These are phyloP conservation scores for Populus davidiana DNA, from an alignment of 345 rosid species.

Conservation along the genomic window DNA sequence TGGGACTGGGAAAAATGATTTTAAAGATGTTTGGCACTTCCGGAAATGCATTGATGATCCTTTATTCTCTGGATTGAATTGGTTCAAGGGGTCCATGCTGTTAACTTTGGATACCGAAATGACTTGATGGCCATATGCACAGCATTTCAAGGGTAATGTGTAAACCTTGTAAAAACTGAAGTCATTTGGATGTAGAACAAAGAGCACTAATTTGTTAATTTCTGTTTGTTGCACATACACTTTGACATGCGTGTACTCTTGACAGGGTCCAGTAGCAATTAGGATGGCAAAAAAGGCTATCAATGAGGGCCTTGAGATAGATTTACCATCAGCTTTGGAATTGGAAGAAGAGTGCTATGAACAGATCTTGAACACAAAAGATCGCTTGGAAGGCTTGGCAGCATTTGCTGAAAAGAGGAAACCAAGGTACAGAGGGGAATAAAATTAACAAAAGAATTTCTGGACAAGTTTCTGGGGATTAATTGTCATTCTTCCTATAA, in stretches of 20 bases:
- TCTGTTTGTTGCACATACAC: not conserved
- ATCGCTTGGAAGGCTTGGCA: conserved; percentile 84
- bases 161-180: not conserved
- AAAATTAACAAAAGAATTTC: conserved; percentile 8
- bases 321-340: conserved; percentile 53
- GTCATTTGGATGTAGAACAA: not conserved
- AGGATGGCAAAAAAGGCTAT: conserved; percentile 85
- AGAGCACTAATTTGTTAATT: not conserved
- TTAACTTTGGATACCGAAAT: not conserved
- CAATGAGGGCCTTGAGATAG: conserved; percentile 60
- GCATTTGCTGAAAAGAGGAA: conserved; percentile 90
- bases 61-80: not conserved
- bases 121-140: not conserved
- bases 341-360: conserved; percentile 75
- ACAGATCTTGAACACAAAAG: conserved; percentile 53
- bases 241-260: conserved; percentile 1
- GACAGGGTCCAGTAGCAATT: conserved; percentile 77
- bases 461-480: not conserved
- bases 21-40: not conserved
- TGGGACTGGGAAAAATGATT: not conserved
- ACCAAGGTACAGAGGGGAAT: conserved; percentile 60
- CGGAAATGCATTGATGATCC: not conserved
- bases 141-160: not conserved
- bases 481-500: not conserved
- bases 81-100: not conserved